These are phyloP conservation scores for Allodekkera sacchari DNA, from an alignment of 805 yeast genomes.

Conservation along the genomic window DNA sequence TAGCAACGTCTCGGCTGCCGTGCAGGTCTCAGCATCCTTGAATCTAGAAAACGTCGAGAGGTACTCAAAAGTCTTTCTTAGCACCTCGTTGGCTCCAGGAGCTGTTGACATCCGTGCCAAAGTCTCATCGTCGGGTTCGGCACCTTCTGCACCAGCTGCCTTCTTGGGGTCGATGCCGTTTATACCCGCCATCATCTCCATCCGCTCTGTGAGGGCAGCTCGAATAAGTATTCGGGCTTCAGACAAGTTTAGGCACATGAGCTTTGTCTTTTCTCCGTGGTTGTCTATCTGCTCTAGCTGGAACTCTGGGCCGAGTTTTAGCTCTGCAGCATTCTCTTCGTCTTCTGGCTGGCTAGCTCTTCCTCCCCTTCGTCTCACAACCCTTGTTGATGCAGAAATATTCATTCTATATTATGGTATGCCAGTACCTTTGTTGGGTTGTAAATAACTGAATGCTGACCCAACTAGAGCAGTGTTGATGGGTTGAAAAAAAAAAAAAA, in stretches of 20 bases:
- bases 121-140: slow-evolving; percentile 37
- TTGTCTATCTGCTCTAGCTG: slow-evolving; percentile 73
- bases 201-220: slow-evolving; percentile 77
- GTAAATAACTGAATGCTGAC: too few relatives aligned
- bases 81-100: slow-evolving; percentile 76
- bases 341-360: slow-evolving; percentile 58
- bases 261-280: slow-evolving; percentile 65
- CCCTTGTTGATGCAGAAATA: slow-evolving; percentile 81
- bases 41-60: slow-evolving; percentile 81
- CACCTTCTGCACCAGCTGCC: slow-evolving; percentile 13
- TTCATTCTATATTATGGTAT: slow-evolving; percentile 47
- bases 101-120: slow-evolving; percentile 45
- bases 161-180: slow-evolving; percentile 21
- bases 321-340: slow-evolving; percentile 84
- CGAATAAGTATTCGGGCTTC: slow-evolving; percentile 87
- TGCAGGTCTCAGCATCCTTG: slow-evolving; percentile 84
- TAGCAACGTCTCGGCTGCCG: slow-evolving; percentile 84
- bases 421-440: too few relatives aligned
- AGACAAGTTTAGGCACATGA: slow-evolving; percentile 78
- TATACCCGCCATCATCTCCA: slow-evolving; percentile 37
- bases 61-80: slow-evolving; percentile 87
- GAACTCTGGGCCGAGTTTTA: slow-evolving; percentile 91
- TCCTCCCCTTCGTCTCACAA: slow-evolving; percentile 69
- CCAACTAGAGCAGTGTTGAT: too few relatives aligned
- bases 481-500: too few relatives aligned